Evolutionary conservation across 2,329 filamentous ascomycete genomes (phyloP), one percentile per base, ranked within the genome.

Genomic region (Madurella fahalii): DNA sequence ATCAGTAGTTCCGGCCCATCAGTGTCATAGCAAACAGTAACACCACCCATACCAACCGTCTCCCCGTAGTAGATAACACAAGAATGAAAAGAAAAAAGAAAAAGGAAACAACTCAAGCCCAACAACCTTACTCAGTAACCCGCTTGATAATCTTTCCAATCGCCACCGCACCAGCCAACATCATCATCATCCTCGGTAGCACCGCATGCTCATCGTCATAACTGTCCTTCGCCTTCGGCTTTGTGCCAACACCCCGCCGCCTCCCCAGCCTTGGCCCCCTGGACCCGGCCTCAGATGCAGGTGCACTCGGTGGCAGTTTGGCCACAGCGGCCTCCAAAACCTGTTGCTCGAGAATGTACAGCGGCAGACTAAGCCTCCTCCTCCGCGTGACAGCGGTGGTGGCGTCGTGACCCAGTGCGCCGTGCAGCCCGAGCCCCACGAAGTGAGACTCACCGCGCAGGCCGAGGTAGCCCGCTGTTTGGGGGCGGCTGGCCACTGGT

Each of bases 391-490:
- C 11, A 37, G 34, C 34, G 34, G 34, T 37, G 13, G 34, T 15
- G 34, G 34, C n/a, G 39, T 40, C 37, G n/a, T 65, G 64, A 1
- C 63, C 65, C 40, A 70, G 58, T 2, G 68, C 67, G 12, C 64
- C 61, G 13, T 66, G 65, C 18, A 71, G 56, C 1, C 65, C 66
- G 30, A 68, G 50, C 12, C 63, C 62, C 8, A 61, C 56, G n/a
- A 62, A 58, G 9, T 57, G 60, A 7, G 58, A 57, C 56, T 67
- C 66, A 45, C 41, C 30, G 52, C 63, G 58, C 13, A 71, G 53
- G 16, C 68, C 68, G 1, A 71, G 57, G 48, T 63, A 62, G 25
- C 69, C 67, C 2, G 68, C 63, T 0, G 68, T 68, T 4, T 66
- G 61, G n/a, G 56, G 61, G 34, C 65, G 54, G 54, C 40, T 41